Evolutionary conservation across 1,284 basidiomycete species (phyloP).

Genomic region (Tylopilus orsonianus): DNA sequence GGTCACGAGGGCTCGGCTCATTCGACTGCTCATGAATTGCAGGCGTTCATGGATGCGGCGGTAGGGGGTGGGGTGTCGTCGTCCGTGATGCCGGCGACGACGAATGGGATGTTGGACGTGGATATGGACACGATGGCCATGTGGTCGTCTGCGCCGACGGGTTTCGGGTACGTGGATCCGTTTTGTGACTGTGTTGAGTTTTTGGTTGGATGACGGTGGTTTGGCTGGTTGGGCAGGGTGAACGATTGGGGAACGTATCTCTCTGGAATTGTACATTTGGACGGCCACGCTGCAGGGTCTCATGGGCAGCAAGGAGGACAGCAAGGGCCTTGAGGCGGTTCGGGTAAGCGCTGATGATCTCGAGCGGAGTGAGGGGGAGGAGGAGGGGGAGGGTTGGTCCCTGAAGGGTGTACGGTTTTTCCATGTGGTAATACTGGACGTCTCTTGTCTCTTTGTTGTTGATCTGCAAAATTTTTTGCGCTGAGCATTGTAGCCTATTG

Average conservation of each 20-base stretch:
- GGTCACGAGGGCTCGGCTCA: background rate
- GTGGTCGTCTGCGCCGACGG: slow-evolving; percentile 58
- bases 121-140: slow-evolving; percentile 53
- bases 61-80: background rate
- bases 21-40: slow-evolving; percentile 5
- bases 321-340: background rate
- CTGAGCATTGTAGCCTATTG: too few species aligned
- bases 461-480: too few species aligned
- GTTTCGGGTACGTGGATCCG: slow-evolving; percentile 53
- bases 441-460: too few species aligned
- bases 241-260: slow-evolving; percentile 39
- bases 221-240: slow-evolving; percentile 20
- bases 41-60: slow-evolving; percentile 14
- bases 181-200: background rate
- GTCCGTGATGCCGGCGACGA: slow-evolving; percentile 3
- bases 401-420: too few species aligned
- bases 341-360: too few species aligned
- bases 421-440: too few species aligned
- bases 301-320: slow-evolving; percentile 1
- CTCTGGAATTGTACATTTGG: slow-evolving; percentile 21
- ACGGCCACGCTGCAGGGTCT: slow-evolving; percentile 10
- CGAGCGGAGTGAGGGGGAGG: too few species aligned
- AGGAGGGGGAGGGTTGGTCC: too few species aligned
- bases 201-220: background rate
- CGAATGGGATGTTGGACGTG: slow-evolving; percentile 22